Percentiles rank a stretch among this genome's conserved stretches.
Conservation (phyloP, 768 basidiomycete genomes). For the Boletus reticuloceps region DNA sequence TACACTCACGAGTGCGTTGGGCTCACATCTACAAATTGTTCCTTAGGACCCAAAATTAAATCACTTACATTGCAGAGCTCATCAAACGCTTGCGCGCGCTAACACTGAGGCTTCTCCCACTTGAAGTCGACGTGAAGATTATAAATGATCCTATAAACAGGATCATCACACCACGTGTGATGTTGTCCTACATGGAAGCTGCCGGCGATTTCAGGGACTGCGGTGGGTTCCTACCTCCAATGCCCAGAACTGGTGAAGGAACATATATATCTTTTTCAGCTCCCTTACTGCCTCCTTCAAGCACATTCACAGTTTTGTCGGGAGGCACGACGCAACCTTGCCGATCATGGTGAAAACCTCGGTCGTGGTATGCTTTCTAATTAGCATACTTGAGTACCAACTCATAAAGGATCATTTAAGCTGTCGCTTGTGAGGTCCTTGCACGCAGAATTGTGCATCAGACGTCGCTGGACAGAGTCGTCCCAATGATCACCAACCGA, state of each 20-base stretch:
- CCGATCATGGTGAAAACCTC: constrained; percentile 84
- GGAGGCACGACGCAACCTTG: constrained; percentile 78
- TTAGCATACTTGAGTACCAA: neutral
- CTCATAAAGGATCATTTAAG: constrained; percentile 35
- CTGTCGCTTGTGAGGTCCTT: constrained; percentile 79
- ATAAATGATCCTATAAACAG: constrained; percentile 79
- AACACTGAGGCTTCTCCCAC: constrained; percentile 71
- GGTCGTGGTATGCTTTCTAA: constrained; percentile 57
- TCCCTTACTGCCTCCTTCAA: constrained; percentile 79
- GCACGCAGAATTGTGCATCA: constrained; percentile 79
- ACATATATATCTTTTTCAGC: constrained; percentile 37
- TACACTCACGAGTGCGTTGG: constrained; percentile 67
- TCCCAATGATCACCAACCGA: constrained; percentile 73
- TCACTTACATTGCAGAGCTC: constrained; percentile 51
- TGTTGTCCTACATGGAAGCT: constrained; percentile 71
- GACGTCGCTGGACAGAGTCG: constrained; percentile 58
- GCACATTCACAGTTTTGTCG: constrained; percentile 78
- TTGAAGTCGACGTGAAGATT: constrained; percentile 66
- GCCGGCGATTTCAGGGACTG: constrained; percentile 88
- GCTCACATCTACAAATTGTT: neutral
- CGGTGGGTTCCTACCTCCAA: constrained; percentile 46
- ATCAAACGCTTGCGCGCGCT: constrained; percentile 77
- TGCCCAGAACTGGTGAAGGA: neutral
- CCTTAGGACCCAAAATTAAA: neutral
- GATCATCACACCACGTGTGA: constrained; percentile 77